phyloP scores from a whole-genome alignment of 2,329 filamentous ascomycete genomes.

The Diaporthe sp. region DNA sequence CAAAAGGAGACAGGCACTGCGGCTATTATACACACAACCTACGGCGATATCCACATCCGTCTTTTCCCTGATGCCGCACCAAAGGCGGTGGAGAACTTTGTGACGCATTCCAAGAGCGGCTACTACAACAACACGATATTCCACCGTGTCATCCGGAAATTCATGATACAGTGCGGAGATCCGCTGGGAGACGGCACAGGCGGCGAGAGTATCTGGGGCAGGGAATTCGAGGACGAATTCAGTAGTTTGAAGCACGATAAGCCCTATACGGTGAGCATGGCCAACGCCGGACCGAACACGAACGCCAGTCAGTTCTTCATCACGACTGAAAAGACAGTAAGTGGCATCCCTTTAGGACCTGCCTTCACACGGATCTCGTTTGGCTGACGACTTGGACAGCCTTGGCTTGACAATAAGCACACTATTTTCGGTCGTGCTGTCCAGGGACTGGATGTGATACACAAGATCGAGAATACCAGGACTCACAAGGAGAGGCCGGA shows the following conservation, averaged over 20 bases:
- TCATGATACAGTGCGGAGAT: conserved; percentile 95
- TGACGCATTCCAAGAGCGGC: conserved; percentile 87
- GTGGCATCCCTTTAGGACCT: conserved; percentile 49
- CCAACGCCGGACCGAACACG: conserved; percentile 94
- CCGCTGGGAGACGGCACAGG: conserved; percentile 91
- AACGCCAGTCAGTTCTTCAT: conserved; percentile 99
- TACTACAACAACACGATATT: conserved; percentile 99
- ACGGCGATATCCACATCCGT: conserved; percentile 93
- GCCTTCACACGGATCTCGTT: not conserved
- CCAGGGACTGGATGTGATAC: conserved; percentile 92
- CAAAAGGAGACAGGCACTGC: conserved; percentile 80
- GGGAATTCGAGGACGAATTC: conserved; percentile 94
- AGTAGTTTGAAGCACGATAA: conserved; percentile 93
- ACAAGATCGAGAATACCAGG: conserved; percentile 92
- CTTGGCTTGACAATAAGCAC: conserved; percentile 96
- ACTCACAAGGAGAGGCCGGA: conserved; percentile 94
- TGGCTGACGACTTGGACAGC: conserved; percentile 59
- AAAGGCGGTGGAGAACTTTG: conserved; percentile 97
- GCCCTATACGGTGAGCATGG: conserved; percentile 97
- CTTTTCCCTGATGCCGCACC: conserved; percentile 94
- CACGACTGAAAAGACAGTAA: conserved; percentile 93
- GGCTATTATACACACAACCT: conserved; percentile 91
- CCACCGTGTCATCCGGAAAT: conserved; percentile 96
- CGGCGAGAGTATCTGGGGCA: conserved; percentile 94
- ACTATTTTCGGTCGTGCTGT: conserved; percentile 95